These are phyloP conservation scores for Moesziomyces parantarcticus DNA, from an alignment of 1,284 basidiomycete species.

Conservation along the genomic window DNA sequence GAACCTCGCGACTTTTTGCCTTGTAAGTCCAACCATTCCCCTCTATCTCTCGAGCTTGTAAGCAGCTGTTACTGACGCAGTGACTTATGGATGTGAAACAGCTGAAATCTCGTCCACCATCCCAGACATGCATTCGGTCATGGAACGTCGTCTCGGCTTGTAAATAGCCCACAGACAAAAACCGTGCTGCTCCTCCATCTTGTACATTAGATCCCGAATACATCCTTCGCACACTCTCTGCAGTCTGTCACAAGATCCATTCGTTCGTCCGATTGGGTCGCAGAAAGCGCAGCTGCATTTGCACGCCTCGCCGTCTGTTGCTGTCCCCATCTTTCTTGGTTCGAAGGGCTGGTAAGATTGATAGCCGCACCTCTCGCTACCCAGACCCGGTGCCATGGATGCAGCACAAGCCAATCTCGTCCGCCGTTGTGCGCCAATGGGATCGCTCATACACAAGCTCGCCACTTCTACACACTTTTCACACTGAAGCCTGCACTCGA, in stretches of 20 bases:
- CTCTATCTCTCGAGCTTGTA: neutral
- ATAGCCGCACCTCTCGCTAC: no score
- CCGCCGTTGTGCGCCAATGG: no score
- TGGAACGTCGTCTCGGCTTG: conserved; percentile 45
- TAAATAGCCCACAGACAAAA: neutral
- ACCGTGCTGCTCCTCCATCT: neutral
- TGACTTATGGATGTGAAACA: neutral
- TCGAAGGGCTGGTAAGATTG: no score
- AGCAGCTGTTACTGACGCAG: neutral
- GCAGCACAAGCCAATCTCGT: no score
- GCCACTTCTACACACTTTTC: no score
- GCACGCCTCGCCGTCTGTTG: no score
- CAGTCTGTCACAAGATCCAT: neutral
- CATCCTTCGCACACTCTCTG: neutral
- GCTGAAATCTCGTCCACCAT: conserved; percentile 30
- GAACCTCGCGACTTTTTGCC: conserved; percentile 64
- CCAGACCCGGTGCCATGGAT: no score
- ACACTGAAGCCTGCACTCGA: no score
- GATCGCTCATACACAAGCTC: no score
- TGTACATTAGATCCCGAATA: conserved; percentile 33
- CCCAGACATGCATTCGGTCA: conserved; percentile 40
- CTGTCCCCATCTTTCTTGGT: no score
- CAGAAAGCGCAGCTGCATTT: no score
- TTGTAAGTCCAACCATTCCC: conserved; percentile 39
- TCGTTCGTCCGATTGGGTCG: no score